Evolutionary conservation across 495 filamentous ascomycete genomes (phyloP).

Genomic region (Penicillium waksmanii): DNA sequence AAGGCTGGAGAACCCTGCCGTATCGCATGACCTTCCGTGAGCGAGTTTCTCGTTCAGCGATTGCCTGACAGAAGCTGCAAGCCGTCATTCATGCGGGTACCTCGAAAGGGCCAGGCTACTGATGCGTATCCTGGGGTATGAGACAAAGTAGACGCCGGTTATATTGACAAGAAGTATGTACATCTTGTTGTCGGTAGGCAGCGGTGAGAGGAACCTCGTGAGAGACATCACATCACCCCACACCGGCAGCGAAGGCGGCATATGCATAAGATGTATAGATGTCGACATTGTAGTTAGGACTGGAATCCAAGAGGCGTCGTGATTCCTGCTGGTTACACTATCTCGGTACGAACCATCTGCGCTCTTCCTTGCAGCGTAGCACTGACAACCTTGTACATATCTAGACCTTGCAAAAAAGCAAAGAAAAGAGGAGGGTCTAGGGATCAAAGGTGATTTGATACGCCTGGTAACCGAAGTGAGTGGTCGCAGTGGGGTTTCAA

Average conservation of each 20-base stretch:
- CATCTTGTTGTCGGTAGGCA: not conserved
- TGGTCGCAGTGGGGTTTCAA: constrained; percentile 12
- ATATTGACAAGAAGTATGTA: not conserved
- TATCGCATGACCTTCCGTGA: constrained; percentile 8
- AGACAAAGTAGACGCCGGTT: not conserved
- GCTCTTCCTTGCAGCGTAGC: constrained; percentile 14
- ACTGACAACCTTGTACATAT: constrained; percentile 2
- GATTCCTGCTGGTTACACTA: constrained; percentile 13
- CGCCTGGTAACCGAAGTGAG: not conserved
- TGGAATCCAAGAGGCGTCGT: not conserved
- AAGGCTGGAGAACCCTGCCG: not conserved
- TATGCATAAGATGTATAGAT: not conserved
- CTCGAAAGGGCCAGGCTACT: not conserved
- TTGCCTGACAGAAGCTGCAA: not conserved
- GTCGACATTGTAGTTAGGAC: constrained; percentile 13
- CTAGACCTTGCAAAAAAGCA: not conserved
- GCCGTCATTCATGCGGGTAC: not conserved
- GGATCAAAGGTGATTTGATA: constrained; percentile 3
- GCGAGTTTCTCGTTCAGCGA: not conserved
- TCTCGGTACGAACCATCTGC: constrained; percentile 16
- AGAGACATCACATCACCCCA: constrained; percentile 6
- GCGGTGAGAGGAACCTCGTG: not conserved
- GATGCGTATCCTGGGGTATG: not conserved
- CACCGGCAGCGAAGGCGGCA: not conserved
- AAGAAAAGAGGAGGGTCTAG: not conserved